Base-by-base conservation (phyloP, 345 rosid species). In the Rubroshorea leprosula region DNA sequence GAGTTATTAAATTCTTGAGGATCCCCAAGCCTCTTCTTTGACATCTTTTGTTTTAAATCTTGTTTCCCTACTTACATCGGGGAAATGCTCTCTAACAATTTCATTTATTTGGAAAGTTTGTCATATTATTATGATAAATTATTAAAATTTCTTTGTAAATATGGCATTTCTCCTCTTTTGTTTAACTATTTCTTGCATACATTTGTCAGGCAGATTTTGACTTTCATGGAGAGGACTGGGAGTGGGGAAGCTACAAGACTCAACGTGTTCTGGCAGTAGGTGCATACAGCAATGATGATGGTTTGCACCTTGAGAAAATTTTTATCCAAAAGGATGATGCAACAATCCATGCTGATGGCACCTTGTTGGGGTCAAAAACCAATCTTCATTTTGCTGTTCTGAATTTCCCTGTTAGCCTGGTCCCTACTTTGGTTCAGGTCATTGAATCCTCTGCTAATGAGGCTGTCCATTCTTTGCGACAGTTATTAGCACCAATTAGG, bases 221-320 rank as follows among this genome's bases (percentile, higher is more conserved):
- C 73, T 86, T 93, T 69, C 91, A 83, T 54, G 99, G 99, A 43
- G 95, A 93, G 63, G 97, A 93, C 19, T 93, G 97, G 99, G 99
- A 93, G 67, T 93, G 99, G 99, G 99, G 99, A 52, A 71, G 81
- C 61, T 86, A 93, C 78, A 89, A 82, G 62, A 86, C 88, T 26
- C 99, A 89, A 75, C 97, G 78, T 58, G 90, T 85, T 68, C 63
- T 83, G 67, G 96, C 99, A 11, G 83, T 72, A 58, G 99, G 99
- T 63, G 96, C 91, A 55, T 93, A 86, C 68, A 93, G 89, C 79
- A 89, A 93, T 22, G 86, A 89, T 72, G 95, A 86, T 72, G 99
- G 99, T 60, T 76, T 93, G 62, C 91, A 85, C 51, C 95, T 93
- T 58, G 94, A 89, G 68, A 89, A 83, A 72, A 81, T 89, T 66